These are phyloP conservation scores for Lignosus rhinocerotis DNA, from an alignment of 1,284 basidiomycete genomes.

Conservation along the genomic window DNA sequence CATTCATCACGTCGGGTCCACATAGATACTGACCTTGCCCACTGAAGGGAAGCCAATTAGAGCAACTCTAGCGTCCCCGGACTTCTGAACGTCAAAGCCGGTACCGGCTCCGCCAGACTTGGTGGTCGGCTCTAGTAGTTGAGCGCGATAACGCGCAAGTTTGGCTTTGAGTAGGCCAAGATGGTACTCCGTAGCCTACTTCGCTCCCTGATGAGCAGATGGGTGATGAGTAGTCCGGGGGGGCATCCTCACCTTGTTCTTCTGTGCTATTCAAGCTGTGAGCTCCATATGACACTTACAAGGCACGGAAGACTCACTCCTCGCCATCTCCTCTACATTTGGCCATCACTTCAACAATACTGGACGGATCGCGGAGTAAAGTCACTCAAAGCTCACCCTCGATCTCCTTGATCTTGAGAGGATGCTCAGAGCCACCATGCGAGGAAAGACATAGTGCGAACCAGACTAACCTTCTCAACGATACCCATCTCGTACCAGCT, in stretches of 20 bases:
- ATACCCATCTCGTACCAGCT: constrained; percentile 69
- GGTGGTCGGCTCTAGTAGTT: constrained; percentile 82
- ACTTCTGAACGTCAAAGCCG: constrained; percentile 94
- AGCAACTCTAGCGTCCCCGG: constrained; percentile 91
- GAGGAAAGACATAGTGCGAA: background rate
- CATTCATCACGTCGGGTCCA: background rate
- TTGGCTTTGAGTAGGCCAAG: constrained; percentile 88
- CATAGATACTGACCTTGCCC: constrained; percentile 63
- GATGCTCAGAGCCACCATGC: constrained; percentile 12
- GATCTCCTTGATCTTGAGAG: constrained; percentile 83
- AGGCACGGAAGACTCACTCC: constrained; percentile 60
- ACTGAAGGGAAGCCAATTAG: constrained; percentile 95
- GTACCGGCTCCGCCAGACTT: constrained; percentile 83
- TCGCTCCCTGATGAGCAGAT: constrained; percentile 20
- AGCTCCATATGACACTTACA: constrained; percentile 4
- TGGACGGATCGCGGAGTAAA: background rate
- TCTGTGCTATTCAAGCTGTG: constrained; percentile 64
- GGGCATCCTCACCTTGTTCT: constrained; percentile 71
- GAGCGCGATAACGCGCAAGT: constrained; percentile 88
- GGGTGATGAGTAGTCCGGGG: background rate
- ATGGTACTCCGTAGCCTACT: constrained; percentile 90
- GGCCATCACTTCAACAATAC: background rate
- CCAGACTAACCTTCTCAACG: constrained; percentile 74
- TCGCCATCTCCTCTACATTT: constrained; percentile 86
- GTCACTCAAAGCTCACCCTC: constrained; percentile 64